Evolutionary conservation across 768 basidiomycete species (phyloP), one percentile per base, ranked within the genome.

Genomic region (Dacryopinax primogenitus): DNA sequence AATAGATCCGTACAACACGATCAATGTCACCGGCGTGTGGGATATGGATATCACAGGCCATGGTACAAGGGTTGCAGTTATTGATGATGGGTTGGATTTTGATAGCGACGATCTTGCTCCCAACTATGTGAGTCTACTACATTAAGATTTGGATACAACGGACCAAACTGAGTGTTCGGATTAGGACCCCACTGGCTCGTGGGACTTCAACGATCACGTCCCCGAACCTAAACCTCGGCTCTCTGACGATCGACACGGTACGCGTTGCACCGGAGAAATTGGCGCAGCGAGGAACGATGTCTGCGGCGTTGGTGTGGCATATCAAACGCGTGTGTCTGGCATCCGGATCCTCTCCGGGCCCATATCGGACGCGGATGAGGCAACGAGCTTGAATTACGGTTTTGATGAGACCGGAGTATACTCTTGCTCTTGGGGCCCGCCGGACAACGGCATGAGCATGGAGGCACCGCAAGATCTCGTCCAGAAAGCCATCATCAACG

Each of bases 381-480:
- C 96, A 0, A 84, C 91, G 1, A 86, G 94, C 7, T 83, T 99
- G 65, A 99, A 99, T 76, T 96, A 87, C 74, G 92, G 87, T 12
- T 98, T 85, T 74, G 87, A 96, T 69, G 86, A 90, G 69, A 92
- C 88, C 62, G 90, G 88, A 28, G 92, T 92, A 70, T 98, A 90
- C 76, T 92, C 90, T 67, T 99, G 96, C 75, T 92, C 90, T 64
- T 99, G 96, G 96, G 96, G 96, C 3, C 96, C 96, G 9, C 90
- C 94, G 0, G 95, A 99, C 74, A 89, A 96, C 70, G 95, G 95
- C 9, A 79, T 80, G 70, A 85, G 89, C 0, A 97, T 98, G 95
- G 96, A 99, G 73, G 92, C 84, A 0, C 96, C 96, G 0, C 84
- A 83, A 15, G 87, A 90, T 70, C 79, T 99, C 61, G 96, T 98